These are phyloP conservation scores for Manihot esculenta DNA, from an alignment of 441 rosid genomes.

Conservation along the genomic window DNA sequence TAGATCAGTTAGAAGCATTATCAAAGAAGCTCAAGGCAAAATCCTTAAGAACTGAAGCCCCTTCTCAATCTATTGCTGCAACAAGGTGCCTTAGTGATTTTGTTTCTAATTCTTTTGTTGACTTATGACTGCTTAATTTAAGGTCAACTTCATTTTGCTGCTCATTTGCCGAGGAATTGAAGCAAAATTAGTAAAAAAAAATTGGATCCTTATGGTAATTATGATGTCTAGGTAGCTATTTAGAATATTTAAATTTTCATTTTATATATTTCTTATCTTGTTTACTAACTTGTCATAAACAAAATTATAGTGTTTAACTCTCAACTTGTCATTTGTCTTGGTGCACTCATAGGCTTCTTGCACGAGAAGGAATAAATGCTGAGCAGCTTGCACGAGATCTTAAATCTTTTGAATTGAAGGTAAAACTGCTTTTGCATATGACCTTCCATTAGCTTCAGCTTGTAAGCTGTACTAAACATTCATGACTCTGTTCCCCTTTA, in stretches of 20 bases:
- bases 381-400: constrained; percentile 96
- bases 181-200: not conserved
- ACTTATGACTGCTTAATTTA: not conserved
- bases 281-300: not conserved
- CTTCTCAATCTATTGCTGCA: constrained; percentile 95
- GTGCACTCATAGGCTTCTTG: constrained; percentile 67
- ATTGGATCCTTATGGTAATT: not conserved
- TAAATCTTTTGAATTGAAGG: constrained; percentile 94
- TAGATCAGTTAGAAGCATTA: constrained; percentile 89
- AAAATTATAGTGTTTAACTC: not conserved
- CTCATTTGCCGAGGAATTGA: not conserved
- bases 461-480: constrained; percentile 8
- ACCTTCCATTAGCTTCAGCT: constrained; percentile 14
- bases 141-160: not conserved
- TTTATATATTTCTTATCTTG: not conserved
- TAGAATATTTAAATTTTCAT: not conserved
- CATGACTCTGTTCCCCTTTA: not conserved
- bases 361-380: constrained; percentile 94
- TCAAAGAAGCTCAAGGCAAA: constrained; percentile 96
- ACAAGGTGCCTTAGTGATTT: constrained; percentile 54
- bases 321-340: constrained; percentile 4
- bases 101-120: not conserved
- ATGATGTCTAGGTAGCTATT: not conserved
- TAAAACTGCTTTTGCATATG: constrained; percentile 21
- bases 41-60: constrained; percentile 75